A percentile compares a stretch with the other conserved stretches of the same genome.
These are phyloP conservation scores for Astrothelium macrocarpum DNA, from an alignment of 495 filamentous ascomycete species.

Conservation along the genomic window DNA sequence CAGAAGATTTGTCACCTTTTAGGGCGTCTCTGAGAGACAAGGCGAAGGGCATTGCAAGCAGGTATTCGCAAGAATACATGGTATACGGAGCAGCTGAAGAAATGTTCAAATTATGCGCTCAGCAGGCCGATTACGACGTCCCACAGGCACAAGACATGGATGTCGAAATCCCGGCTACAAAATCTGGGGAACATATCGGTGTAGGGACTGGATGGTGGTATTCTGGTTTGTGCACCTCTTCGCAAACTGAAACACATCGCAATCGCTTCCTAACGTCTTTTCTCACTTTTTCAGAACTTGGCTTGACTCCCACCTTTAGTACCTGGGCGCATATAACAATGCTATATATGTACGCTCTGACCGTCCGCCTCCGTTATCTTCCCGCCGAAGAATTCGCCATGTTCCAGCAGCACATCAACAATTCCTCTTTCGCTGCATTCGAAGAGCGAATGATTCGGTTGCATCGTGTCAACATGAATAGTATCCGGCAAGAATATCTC, in stretches of 20 bases:
- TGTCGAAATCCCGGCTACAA: slow-evolving; percentile 49
- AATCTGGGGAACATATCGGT: slow-evolving; percentile 68
- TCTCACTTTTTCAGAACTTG: slow-evolving; percentile 34
- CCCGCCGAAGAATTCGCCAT: slow-evolving; percentile 48
- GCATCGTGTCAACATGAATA: slow-evolving; percentile 56
- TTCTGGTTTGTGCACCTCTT: slow-evolving; percentile 21
- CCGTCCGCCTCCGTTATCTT: slow-evolving; percentile 72
- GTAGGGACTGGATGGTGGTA: slow-evolving; percentile 74
- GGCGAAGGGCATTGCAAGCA: neutral
- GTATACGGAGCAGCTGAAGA: slow-evolving; percentile 69
- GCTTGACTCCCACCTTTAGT: slow-evolving; percentile 71
- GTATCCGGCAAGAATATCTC: slow-evolving; percentile 70
- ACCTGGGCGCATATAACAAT: slow-evolving; percentile 95
- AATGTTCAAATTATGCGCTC: slow-evolving; percentile 66
- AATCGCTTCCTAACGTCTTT: neutral
- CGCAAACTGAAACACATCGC: neutral
- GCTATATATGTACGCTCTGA: slow-evolving; percentile 87
- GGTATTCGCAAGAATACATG: slow-evolving; percentile 41
- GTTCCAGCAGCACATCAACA: slow-evolving; percentile 69
- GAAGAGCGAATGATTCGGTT: slow-evolving; percentile 74
- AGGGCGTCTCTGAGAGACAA: neutral
- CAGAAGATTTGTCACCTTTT: neutral
- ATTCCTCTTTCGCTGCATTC: slow-evolving; percentile 88
- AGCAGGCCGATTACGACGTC: slow-evolving; percentile 60
- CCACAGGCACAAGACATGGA: slow-evolving; percentile 27